These are phyloP conservation scores for Linum lewisii DNA, from an alignment of 345 rosid genomes.

Conservation along the genomic window DNA sequence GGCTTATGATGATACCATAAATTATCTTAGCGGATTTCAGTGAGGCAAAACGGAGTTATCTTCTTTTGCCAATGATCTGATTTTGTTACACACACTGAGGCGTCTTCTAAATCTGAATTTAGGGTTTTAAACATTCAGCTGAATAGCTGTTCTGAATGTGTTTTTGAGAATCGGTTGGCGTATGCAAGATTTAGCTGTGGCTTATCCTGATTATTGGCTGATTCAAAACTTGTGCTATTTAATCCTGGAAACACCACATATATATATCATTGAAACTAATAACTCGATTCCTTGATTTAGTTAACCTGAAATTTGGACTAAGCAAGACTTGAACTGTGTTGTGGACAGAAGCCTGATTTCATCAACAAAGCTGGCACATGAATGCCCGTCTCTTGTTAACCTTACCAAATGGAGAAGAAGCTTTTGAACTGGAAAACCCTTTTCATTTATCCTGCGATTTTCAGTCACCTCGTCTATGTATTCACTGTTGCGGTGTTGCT, in stretches of 20 bases:
- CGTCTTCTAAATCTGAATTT: slow-evolving; percentile 9
- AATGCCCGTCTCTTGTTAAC: no score
- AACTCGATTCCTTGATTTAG: no score
- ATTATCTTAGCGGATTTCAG: slow-evolving; percentile 99
- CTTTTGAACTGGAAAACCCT: no score
- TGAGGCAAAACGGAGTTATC: no score
- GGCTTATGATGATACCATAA: slow-evolving; percentile 75
- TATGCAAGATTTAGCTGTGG: slow-evolving; percentile 53
- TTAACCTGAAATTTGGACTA: no score
- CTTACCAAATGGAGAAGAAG: no score
- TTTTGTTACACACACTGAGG: slow-evolving; percentile 99
- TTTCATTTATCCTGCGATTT: neutral
- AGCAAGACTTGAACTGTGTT: no score
- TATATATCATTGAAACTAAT: no score
- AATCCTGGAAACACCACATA: slow-evolving; percentile 87
- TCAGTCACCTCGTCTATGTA: neutral
- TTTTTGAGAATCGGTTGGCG: slow-evolving; percentile 18
- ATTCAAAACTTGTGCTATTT: slow-evolving; percentile 20
- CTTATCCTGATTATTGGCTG: slow-evolving; percentile 57
- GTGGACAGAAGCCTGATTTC: no score
- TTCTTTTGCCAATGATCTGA: slow-evolving; percentile 67
- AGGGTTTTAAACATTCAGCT: neutral
- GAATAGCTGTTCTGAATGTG: neutral
- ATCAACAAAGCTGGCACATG: no score
- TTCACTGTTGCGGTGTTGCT: neutral